Evolutionary conservation across 108 stramenopile genomes (phyloP).

Genomic region (Poteriospumella lacustris): DNA sequence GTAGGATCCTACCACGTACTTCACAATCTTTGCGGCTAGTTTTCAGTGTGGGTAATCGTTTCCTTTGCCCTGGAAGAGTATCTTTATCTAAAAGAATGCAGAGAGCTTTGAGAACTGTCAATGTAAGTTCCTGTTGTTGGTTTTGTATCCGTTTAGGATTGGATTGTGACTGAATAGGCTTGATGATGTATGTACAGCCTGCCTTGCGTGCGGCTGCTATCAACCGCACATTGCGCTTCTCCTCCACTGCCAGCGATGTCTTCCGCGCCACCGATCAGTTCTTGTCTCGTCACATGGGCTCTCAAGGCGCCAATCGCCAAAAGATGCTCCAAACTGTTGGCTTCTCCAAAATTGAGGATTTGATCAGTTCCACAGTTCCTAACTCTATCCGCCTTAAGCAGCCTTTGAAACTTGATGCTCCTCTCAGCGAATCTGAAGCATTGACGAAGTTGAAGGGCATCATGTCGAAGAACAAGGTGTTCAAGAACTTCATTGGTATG

Average conservation of each 20-base stretch:
- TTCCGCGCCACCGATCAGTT: constrained; percentile 34
- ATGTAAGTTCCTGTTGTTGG: too few relatives aligned
- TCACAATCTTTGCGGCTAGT: too few relatives aligned
- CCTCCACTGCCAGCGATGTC: not conserved
- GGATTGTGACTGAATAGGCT: too few relatives aligned
- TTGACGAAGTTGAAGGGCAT: constrained; percentile 59
- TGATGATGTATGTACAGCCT: too few relatives aligned
- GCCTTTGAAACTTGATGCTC: constrained; percentile 65
- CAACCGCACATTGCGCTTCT: too few relatives aligned
- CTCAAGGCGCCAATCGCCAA: constrained; percentile 63
- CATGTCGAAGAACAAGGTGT: constrained; percentile 72
- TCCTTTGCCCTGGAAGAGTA: too few relatives aligned
- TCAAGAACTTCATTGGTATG: constrained; percentile 93
- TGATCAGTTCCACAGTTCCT: constrained; percentile 85
- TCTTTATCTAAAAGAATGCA: too few relatives aligned
- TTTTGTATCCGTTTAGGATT: too few relatives aligned
- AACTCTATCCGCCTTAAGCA: constrained; percentile 67
- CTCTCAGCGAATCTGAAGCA: constrained; percentile 86
- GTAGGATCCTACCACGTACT: too few relatives aligned
- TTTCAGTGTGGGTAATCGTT: too few relatives aligned
- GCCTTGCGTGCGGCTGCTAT: too few relatives aligned
- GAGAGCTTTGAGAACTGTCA: too few relatives aligned
- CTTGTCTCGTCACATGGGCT: constrained; percentile 67
- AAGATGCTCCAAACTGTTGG: constrained; percentile 80
- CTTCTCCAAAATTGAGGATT: constrained; percentile 73